phyloP scores from a whole-genome alignment of 441 rosid species.

The Arabidopsis lyrata region DNA sequence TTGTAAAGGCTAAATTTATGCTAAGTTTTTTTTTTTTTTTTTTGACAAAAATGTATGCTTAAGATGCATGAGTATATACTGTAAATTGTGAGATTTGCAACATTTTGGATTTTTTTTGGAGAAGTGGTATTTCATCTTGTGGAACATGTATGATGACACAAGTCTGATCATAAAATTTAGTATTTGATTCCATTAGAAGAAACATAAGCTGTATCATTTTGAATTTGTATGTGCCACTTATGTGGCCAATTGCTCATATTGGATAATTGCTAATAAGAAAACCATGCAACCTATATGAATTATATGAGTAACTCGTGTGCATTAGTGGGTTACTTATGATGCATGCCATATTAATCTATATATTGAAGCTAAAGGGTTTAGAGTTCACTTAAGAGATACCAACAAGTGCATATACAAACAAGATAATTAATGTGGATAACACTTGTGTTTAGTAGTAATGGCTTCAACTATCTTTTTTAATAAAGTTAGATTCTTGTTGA shows the following conservation, averaged over 20 bases:
- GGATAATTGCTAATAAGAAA: not conserved
- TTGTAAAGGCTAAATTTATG: not conserved
- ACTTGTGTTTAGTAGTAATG: not conserved
- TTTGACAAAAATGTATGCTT: not conserved
- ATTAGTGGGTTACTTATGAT: not conserved
- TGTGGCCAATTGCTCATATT: not conserved
- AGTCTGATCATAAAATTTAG: not conserved
- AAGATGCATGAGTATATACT: slow-evolving; percentile 1
- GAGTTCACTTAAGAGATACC: not conserved
- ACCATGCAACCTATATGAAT: not conserved
- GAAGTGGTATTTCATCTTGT: not conserved
- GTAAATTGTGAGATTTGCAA: not conserved
- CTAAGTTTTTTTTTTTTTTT: no score
- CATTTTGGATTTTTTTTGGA: not conserved
- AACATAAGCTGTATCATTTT: not conserved
- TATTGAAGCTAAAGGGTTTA: not conserved
- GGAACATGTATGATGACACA: not conserved
- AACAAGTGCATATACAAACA: not conserved
- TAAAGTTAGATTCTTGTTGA: not conserved
- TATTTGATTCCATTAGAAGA: not conserved
- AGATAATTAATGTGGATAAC: not conserved
- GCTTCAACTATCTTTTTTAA: no score
- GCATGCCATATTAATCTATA: not conserved
- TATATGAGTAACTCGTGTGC: not conserved
- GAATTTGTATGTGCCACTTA: not conserved